Evolutionary conservation across 2,329 filamentous ascomycete species (phyloP), one percentile per base, ranked within the genome.

Genomic region (Ophiostoma tasmaniense): DNA sequence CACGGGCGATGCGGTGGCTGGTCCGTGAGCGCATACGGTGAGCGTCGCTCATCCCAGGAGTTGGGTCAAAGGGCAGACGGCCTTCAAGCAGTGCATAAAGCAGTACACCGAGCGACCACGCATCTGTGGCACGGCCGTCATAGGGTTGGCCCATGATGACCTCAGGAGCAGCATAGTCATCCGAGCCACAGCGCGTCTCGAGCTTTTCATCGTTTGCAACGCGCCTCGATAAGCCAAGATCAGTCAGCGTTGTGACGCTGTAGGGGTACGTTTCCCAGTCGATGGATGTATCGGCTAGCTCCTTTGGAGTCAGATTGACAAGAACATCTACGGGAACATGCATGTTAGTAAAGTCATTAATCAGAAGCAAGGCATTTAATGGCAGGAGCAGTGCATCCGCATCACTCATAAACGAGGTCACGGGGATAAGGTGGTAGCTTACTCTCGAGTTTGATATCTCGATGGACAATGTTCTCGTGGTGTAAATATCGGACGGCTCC

Each of bases 381-480:
- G 42, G 7, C 42, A 45, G 42, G 17, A 45, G 20, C 42, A n/a
- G 52, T 2, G 10, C 20, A 28, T 30, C 4, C 11, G 37, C 11
- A 30, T 20, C 28, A 68, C 14, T 5, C 50, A 20, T 33, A 13
- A 42, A 64, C 17, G 35, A 5, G 62, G 62, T 25, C 45, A 55
- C 28, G 30, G 59, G 30, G 30, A 62, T 20, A 1, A 62, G 37
- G 59, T 33, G 59, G 20, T 35, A 22, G 83, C 89, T 80, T 85
- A 95, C 91, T 86, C 83, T 99, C 95, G 70, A 99, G 88, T 80
- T 99, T 99, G 79, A 99, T 96, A 78, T 99, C 95, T 71, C 95
- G 88, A 77, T 99, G 95, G 68, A 98, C 94, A 76, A 99, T 97
- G 73, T 87, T 89, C 74, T 91, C 83, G 68, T 87, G 82, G 78